These are phyloP conservation scores for Leccinum olivaceopallidum DNA, from an alignment of 768 basidiomycete species.

Conservation along the genomic window DNA sequence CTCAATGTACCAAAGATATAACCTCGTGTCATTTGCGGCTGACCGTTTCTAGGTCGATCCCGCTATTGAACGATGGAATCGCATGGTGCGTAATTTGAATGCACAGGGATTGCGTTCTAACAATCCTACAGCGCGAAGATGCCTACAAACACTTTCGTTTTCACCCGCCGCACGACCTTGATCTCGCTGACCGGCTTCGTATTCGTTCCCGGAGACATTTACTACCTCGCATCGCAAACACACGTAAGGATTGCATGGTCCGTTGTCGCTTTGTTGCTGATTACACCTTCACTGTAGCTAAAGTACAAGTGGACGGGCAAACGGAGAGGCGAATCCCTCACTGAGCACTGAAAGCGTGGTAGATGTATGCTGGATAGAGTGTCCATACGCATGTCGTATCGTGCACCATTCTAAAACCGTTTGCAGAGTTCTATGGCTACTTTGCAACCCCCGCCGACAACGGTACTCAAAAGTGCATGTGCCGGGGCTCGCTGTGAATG, in stretches of 20 bases:
- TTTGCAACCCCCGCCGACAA: slow-evolving; percentile 85
- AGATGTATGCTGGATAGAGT: slow-evolving; percentile 2
- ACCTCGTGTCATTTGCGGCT: not conserved
- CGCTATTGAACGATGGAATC: slow-evolving; percentile 62
- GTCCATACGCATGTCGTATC: slow-evolving; percentile 2
- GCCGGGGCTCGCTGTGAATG: slow-evolving; percentile 89
- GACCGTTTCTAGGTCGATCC: slow-evolving; percentile 42
- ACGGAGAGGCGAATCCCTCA: slow-evolving; percentile 45
- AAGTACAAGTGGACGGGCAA: slow-evolving; percentile 58
- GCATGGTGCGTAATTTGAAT: slow-evolving; percentile 46
- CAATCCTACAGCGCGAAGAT: slow-evolving; percentile 63
- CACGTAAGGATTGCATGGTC: slow-evolving; percentile 38
- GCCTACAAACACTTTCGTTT: slow-evolving; percentile 84
- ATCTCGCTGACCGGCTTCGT: slow-evolving; percentile 62
- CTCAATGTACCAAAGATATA: slow-evolving; percentile 46
- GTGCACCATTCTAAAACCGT: slow-evolving; percentile 50
- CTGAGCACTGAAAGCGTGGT: slow-evolving; percentile 23
- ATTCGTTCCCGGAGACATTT: slow-evolving; percentile 59
- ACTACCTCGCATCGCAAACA: slow-evolving; percentile 42
- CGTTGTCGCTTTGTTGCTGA: slow-evolving; percentile 8
- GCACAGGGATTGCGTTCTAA: not conserved
- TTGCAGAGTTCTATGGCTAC: slow-evolving; percentile 90
- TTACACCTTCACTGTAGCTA: slow-evolving; percentile 33
- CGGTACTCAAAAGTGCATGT: slow-evolving; percentile 84
- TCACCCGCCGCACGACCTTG: slow-evolving; percentile 64